Conservation (phyloP, 805 yeast species). For the Pichia sporocuriosa region DNA sequence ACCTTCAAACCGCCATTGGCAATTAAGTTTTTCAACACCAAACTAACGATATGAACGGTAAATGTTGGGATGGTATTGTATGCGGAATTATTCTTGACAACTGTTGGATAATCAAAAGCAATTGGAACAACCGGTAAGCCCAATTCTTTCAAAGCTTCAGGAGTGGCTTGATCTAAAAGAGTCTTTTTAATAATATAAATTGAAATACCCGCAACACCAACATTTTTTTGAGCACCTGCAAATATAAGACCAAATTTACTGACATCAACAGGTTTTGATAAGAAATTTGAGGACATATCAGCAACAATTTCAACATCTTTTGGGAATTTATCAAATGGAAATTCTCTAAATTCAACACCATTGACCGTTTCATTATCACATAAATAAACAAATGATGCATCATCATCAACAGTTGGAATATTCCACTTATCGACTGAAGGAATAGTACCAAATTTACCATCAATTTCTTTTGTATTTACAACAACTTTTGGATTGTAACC, state of each 20-base stretch:
- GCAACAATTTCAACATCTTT: slow-evolving; percentile 82
- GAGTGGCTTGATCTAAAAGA: slow-evolving; percentile 60
- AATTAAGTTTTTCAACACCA: slow-evolving; percentile 62
- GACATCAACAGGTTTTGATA: slow-evolving; percentile 76
- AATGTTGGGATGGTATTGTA: slow-evolving; percentile 95
- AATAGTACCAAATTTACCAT: slow-evolving; percentile 58
- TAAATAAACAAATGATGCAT: slow-evolving; percentile 77
- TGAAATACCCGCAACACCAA: slow-evolving; percentile 94
- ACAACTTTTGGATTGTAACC: slow-evolving; percentile 70
- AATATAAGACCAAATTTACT: slow-evolving; percentile 80
- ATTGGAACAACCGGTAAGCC: slow-evolving; percentile 81
- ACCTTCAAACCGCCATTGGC: slow-evolving; percentile 63
- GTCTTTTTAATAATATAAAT: slow-evolving; percentile 83
- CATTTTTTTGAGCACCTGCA: slow-evolving; percentile 98
- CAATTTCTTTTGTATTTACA: slow-evolving; percentile 51
- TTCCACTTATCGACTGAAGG: slow-evolving; percentile 63
- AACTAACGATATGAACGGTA: slow-evolving; percentile 76
- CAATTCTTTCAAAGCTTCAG: slow-evolving; percentile 49
- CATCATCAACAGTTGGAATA: slow-evolving; percentile 48
- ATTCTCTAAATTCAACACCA: slow-evolving; percentile 71
- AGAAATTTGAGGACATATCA: slow-evolving; percentile 90
- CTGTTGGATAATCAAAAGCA: slow-evolving; percentile 81
- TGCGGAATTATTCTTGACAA: slow-evolving; percentile 82
- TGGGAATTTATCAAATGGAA: slow-evolving; percentile 50
- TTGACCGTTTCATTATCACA: slow-evolving; percentile 98